phyloP scores from a whole-genome alignment of 352 stramenopile genomes.

The Albugo laibachii region DNA sequence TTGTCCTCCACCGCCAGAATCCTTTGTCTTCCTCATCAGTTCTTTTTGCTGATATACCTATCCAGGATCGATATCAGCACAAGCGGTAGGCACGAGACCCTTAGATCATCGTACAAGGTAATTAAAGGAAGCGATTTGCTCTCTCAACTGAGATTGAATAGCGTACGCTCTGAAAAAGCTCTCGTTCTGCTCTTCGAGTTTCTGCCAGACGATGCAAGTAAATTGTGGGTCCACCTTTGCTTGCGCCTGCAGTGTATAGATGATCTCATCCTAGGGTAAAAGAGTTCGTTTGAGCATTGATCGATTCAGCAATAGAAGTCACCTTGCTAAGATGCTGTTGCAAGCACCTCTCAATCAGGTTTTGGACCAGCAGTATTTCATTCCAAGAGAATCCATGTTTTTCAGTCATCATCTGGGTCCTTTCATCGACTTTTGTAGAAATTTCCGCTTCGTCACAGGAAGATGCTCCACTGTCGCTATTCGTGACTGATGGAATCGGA shows the following conservation, averaged over 20 bases:
- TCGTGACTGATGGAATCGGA: no score
- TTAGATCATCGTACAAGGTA: slow-evolving; percentile 43
- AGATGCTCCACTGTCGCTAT: no score
- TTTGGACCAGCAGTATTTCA: slow-evolving; percentile 77
- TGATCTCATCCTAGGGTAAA: slow-evolving; percentile 26
- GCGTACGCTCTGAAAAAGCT: slow-evolving; percentile 78
- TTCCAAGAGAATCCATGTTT: slow-evolving; percentile 52
- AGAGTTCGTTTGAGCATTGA: neutral
- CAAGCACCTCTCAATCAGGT: slow-evolving; percentile 79
- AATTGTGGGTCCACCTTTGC: slow-evolving; percentile 73
- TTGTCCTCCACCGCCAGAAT: neutral
- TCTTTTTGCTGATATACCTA: slow-evolving; percentile 6
- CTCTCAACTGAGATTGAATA: slow-evolving; percentile 69
- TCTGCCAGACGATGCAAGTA: slow-evolving; percentile 77
- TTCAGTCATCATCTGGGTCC: slow-evolving; percentile 2
- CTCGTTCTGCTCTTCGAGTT: slow-evolving; percentile 82
- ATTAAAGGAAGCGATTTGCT: slow-evolving; percentile 84
- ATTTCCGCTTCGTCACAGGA: neutral
- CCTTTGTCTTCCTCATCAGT: neutral
- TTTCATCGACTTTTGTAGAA: neutral
- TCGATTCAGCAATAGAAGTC: neutral
- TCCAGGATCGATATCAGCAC: neutral
- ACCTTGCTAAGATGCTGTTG: slow-evolving; percentile 84
- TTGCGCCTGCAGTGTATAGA: slow-evolving; percentile 36
- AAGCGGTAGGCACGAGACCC: neutral